Evolutionary conservation across 2,329 filamentous ascomycete genomes (phyloP), one percentile per base, ranked within the genome.

Genomic region (Colletotrichum sublineola): DNA sequence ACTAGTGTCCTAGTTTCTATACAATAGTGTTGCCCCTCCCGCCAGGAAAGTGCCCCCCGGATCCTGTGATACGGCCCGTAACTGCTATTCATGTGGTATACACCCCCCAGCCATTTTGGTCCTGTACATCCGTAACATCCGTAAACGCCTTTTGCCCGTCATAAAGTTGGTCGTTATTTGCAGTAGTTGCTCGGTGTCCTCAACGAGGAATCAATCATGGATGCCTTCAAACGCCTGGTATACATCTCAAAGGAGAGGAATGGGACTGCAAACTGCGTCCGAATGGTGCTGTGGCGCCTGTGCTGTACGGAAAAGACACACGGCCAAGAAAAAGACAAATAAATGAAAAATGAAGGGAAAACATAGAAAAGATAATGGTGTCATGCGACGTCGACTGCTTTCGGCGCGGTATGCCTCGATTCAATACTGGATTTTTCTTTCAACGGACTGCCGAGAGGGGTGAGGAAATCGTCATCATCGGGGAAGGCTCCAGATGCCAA

Each of bases 401-500:
- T 58, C 58, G 44, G 46, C n/a, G 58, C 67, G 24, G 36, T 44
- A 33, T 60, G 66, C 40, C 66, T 55, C 66, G 55, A 61, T 14
- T 69, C 66, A 44, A 69, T 55, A 46, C 60, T 72, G 15, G 46
- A n/a, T 38, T 60, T 48, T 72, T 69, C 60, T 33, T 55, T 69
- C 60, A 72, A 20, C 44, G 66, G 58, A 18, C 38, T 69, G 40
- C 60, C 66, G 53, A 69, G 31, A 29, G 66, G 46, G 18, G 29
- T 69, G 53, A 72, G 38, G 29, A 72, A 69, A 11, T 69, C 60
- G 29, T 24, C 29, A n/a, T 69, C 69, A 48, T 69, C 66, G 7
- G 66, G 66, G 40, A 72, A 72, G 38, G 69, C 66, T n/a, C 69
- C 69, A 12, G 69, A 66, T 44, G 69, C 69, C 31, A 69, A 15